A percentile compares a stretch with the other conserved stretches of the same genome.
Conservation (phyloP, 2,329 filamentous ascomycete genomes). For the Alternaria arborescens region DNA sequence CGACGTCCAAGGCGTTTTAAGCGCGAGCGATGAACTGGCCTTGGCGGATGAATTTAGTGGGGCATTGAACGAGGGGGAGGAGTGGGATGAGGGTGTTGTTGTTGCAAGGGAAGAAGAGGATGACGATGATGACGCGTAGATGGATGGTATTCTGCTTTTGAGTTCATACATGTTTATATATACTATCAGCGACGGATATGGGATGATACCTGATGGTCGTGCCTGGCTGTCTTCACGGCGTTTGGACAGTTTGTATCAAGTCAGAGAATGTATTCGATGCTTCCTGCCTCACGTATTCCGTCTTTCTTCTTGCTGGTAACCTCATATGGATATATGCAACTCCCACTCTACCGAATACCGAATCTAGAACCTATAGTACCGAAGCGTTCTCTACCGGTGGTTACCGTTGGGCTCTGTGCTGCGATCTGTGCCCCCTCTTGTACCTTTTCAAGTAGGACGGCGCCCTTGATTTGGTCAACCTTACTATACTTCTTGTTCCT, state of each 20-base stretch:
- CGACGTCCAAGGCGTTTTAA: constrained; percentile 55
- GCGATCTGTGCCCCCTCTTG: constrained; percentile 47
- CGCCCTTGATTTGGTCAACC: constrained; percentile 90
- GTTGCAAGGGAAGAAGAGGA: constrained; percentile 36
- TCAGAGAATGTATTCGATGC: not conserved
- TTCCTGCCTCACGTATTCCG: not conserved
- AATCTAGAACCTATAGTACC: constrained; percentile 48
- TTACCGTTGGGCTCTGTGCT: constrained; percentile 44
- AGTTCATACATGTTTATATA: not conserved
- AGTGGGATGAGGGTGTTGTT: constrained; percentile 41
- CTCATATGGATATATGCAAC: not conserved
- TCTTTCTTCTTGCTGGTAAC: not conserved
- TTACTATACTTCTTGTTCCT: constrained; percentile 93
- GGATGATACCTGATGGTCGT: constrained; percentile 6
- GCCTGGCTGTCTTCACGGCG: constrained; percentile 6
- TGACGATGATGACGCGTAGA: no score
- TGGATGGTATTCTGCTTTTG: no score
- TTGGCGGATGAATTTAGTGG: constrained; percentile 43
- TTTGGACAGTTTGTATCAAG: not conserved
- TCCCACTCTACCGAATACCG: constrained; percentile 29
- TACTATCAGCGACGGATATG: not conserved
- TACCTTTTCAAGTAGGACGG: constrained; percentile 84
- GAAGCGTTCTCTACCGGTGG: constrained; percentile 42
- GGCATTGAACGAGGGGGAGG: constrained; percentile 39
- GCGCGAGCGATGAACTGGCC: constrained; percentile 53